Evolutionary conservation across 306 rosid genomes (phyloP).

Genomic region (Clitoria ternatea): DNA sequence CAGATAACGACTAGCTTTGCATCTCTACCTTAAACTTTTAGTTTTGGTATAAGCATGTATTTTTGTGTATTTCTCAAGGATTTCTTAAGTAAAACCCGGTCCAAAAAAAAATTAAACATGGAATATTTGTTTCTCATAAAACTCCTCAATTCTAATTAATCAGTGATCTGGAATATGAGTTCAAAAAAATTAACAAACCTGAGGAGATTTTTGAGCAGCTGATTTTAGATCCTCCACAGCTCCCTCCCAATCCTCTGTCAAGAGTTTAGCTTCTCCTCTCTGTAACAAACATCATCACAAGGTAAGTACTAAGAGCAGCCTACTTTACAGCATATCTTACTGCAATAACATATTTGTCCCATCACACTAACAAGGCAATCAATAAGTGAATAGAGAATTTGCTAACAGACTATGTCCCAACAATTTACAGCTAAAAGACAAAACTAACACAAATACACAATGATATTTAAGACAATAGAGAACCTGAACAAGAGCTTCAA

Average conservation of each 20-base stretch:
- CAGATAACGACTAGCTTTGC: background rate
- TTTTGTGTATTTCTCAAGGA: background rate
- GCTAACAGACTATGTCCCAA: background rate
- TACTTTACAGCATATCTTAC: background rate
- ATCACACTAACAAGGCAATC: constrained; percentile 6
- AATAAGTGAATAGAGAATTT: background rate
- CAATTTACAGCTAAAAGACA: background rate
- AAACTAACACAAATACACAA: constrained; percentile 15
- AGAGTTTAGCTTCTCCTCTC: constrained; percentile 98
- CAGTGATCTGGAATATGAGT: background rate
- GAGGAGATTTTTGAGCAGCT: constrained; percentile 92
- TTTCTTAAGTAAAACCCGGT: no score
- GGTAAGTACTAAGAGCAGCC: constrained; percentile 13
- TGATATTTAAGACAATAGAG: constrained; percentile 8
- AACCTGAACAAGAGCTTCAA: constrained; percentile 97
- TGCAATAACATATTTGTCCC: background rate
- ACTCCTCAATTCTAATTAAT: constrained; percentile 5
- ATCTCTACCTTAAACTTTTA: background rate
- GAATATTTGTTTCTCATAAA: background rate
- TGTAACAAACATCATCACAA: constrained; percentile 34
- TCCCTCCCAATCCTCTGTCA: constrained; percentile 96
- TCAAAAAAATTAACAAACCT: constrained; percentile 44
- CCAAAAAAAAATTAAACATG: constrained; percentile 13
- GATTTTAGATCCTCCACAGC: constrained; percentile 91
- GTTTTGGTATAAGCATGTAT: background rate